Base-by-base conservation (phyloP, 106 monocot genomes). In the Platanthera zijinensis region DNA sequence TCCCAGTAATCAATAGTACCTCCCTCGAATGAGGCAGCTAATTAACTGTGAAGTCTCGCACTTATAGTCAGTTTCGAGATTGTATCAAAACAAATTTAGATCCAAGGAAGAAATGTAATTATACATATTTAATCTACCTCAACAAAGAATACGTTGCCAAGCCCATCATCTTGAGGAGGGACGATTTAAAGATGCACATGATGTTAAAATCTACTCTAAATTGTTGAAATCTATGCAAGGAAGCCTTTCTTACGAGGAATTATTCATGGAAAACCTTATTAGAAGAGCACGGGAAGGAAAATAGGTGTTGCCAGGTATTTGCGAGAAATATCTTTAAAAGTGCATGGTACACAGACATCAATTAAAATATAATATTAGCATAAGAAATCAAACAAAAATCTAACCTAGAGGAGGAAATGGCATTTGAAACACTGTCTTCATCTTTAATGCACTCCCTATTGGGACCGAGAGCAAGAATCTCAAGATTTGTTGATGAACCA, bases 401-500 rank as follows among this genome's bases (percentile, higher is more conserved):
- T 72, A 39, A 91, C 91, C 82, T 86, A 57, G 77, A 6, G 25
- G 62, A 51, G 7, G 46, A 25, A 46, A 77, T 62, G 32, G 79
- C 59, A 75, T 92, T 77, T 80, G 75, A 72, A 77, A 52, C 79
- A 78, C 78, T 75, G 68, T 84, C 84, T 80, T 77, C 95, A 83
- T 81, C 83, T 79, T 86, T 77, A 76, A 57, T 50, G 50, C 86
- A 63, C 59, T 79, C 74, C 15, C 61, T 59, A 63, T 76, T 83
- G 19, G 84, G 79, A 77, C 85, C 88, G 79, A 86, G 83, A 17
- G 78, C 87, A 83, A 91, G 87, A 5, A 80, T 72, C 77, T 87
- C 84, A 53, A 94, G 80, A 75, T 86, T 89, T 72, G 83, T 28
- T 13, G 94, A 84, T 63, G 95, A 90, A 75, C 89, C 95, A 83